A percentile compares a stretch with the other conserved stretches of the same genome.
Conservation (phyloP, 257 asterid species). For the Solanum paucissectum region DNA sequence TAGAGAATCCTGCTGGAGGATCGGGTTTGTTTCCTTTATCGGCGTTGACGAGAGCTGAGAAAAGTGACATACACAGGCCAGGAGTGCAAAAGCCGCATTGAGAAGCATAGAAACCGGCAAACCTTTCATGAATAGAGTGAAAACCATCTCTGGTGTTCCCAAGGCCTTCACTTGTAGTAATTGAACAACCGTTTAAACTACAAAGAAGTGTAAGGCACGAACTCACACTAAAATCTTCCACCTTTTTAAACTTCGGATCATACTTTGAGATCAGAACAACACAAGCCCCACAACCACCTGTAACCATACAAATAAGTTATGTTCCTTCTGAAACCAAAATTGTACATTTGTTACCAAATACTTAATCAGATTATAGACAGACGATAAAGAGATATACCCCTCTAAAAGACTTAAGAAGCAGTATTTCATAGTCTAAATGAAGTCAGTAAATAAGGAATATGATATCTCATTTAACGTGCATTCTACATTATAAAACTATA, state of each 20-base stretch:
- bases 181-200: slow-evolving; percentile 52
- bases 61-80: slow-evolving; percentile 68
- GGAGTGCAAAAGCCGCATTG: slow-evolving; percentile 86
- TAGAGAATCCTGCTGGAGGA: slow-evolving; percentile 47
- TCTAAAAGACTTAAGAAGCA: background rate
- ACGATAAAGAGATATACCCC: background rate
- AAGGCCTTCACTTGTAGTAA: slow-evolving; percentile 71
- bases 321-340: background rate
- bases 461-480: background rate
- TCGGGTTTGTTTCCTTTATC: slow-evolving; percentile 24
- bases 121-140: slow-evolving; percentile 66
- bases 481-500: background rate
- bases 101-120: slow-evolving; percentile 72
- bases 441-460: background rate
- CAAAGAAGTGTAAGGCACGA: slow-evolving; percentile 70
- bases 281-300: slow-evolving; percentile 91
- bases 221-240: slow-evolving; percentile 36
- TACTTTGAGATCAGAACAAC: slow-evolving; percentile 59
- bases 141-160: slow-evolving; percentile 69
- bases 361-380: background rate
- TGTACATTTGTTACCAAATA: background rate
- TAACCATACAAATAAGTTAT: background rate
- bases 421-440: background rate
- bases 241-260: slow-evolving; percentile 17
- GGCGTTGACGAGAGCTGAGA: slow-evolving; percentile 51